Conservation (phyloP, 345 rosid genomes). For the Trapa incisa region DNA sequence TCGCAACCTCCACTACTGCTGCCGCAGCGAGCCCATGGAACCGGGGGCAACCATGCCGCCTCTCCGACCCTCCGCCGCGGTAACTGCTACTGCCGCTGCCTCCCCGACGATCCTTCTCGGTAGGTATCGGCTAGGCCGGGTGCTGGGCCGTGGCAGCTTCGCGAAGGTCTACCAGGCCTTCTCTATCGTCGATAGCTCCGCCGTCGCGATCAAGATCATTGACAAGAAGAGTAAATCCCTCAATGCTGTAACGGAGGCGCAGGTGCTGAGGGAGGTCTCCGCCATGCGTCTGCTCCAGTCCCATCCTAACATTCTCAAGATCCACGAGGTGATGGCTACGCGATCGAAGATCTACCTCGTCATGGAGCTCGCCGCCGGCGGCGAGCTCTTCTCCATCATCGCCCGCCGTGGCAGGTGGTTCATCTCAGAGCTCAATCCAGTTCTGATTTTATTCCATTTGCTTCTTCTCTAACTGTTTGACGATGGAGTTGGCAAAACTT, state of each 20-base stretch:
- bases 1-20: not conserved
- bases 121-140: constrained; percentile 48
- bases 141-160: constrained; percentile 61
- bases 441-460: not conserved
- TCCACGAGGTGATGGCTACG: constrained; percentile 84
- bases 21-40: not conserved
- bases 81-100: not conserved
- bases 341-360: constrained; percentile 66
- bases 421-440: not conserved
- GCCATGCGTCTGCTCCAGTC: constrained; percentile 72
- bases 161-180: constrained; percentile 59
- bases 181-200: constrained; percentile 23
- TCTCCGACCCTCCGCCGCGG: not conserved
- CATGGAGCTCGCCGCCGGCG: constrained; percentile 71
- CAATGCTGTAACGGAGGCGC: constrained; percentile 41
- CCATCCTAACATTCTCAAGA: constrained; percentile 67
- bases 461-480: too few species aligned
- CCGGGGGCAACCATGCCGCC: not conserved
- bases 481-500: too few species aligned
- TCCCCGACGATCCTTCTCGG: constrained; percentile 33
- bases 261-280: constrained; percentile 56
- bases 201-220: constrained; percentile 59
- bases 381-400: constrained; percentile 47
- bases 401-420: constrained; percentile 26
- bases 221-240: constrained; percentile 32